Evolutionary conservation across 768 basidiomycete species (phyloP), one percentile per base, ranked within the genome.

Genomic region (Pleurotus tuoliensis): DNA sequence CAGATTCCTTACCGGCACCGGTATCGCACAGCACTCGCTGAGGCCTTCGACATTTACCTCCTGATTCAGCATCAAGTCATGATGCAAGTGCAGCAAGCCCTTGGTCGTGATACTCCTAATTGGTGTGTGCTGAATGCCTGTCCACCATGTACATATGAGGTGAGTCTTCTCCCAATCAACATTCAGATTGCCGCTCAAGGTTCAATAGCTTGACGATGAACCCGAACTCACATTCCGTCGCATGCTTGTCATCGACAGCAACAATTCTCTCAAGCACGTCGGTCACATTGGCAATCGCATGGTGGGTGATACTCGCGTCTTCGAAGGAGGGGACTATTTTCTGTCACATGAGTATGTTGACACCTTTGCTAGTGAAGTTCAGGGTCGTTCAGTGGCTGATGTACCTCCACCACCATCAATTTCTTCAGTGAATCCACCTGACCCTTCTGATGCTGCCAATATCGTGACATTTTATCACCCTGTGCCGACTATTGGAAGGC

Each of bases 41-140:
- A 58, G 15, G 56, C 62, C 5, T 66, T 60, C 37, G 62, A 67
- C 43, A 16, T 62, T 20, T 67, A 67, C 39, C 59, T 66, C 5
- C 51, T 44, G 3, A 39, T 64, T 30, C 48, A 47, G 5, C 58
- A 58, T 9, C 22, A 20, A 2, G 46, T 60, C 5, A 60, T 60
- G 12, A n/a, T 40, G 11, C 34, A 34, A 2, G 59, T 63, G 13
- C 18, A 53, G 6, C n/a, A 49, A 7, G 53, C 56, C 4, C 64
- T 71, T 18, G 61, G 58, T n/a, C 61, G 63, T 7, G 59, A 66
- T 30, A 44, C 18, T 9, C 55, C 56, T 4, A 50, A 59, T 11
- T 67, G 63, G 65, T 58, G 62, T 3, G 37, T 71, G 20, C 55
- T 59, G 50, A 55, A 70, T 43, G 55, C 62, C 4, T 71, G 70